phyloP scores from a whole-genome alignment of 352 stramenopile species.

The Lagenidium sp. region DNA sequence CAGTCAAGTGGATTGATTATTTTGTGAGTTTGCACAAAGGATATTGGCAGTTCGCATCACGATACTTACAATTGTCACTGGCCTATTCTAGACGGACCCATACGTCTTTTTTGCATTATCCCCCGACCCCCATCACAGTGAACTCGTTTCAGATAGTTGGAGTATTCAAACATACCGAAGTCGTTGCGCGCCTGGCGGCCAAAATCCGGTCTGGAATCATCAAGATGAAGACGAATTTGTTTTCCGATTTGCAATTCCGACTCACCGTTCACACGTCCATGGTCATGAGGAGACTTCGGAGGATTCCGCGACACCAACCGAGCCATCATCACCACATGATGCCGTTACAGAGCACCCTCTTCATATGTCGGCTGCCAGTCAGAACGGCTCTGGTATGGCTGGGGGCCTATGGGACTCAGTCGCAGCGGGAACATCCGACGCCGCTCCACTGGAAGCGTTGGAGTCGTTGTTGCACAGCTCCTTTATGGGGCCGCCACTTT shows the following conservation, averaged over 20 bases:
- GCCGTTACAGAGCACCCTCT: no score
- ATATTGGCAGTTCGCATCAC: neutral
- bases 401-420: no score
- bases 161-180: slow-evolving; percentile 69
- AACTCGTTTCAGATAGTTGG: slow-evolving; percentile 50
- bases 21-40: slow-evolving; percentile 19
- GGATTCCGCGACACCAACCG: no score
- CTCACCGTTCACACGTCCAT: slow-evolving; percentile 44
- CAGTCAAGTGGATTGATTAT: slow-evolving; percentile 53
- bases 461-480: slow-evolving; percentile 53
- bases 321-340: no score
- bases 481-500: slow-evolving; percentile 48
- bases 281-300: slow-evolving; percentile 6
- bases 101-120: slow-evolving; percentile 72
- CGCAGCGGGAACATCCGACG: no score
- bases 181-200: slow-evolving; percentile 28
- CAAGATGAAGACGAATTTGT: slow-evolving; percentile 39
- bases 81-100: slow-evolving; percentile 35
- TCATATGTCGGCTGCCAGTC: no score
- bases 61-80: neutral
- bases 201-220: slow-evolving; percentile 46
- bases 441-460: slow-evolving; percentile 29
- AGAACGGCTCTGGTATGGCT: slow-evolving; percentile 33
- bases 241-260: slow-evolving; percentile 74
- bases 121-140: slow-evolving; percentile 17